Evolutionary conservation across 176 grass and related monocot species (phyloP), one percentile per base, ranked within the genome.

Genomic region (Carex cristatella): DNA sequence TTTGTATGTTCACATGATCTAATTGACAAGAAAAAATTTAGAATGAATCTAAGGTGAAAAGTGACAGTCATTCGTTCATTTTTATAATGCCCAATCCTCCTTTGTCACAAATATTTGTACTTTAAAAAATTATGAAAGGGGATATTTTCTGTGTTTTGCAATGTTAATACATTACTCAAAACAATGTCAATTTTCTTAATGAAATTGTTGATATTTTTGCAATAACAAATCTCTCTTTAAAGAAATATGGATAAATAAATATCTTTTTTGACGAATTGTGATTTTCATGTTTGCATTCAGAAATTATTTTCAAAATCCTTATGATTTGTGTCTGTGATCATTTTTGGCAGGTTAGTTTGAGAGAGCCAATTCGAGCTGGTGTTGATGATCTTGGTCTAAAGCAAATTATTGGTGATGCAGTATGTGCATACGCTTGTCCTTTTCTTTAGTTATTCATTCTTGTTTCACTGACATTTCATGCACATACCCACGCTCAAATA

Each of bases 291-390:
- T 27, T 38, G 32, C 46, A 23, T 54, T 35, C 28, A 59, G 51
- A 59, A 56, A 11, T 61, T 66, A 66, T 66, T 66, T 35, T 66
- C 0, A 35, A 32, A 35, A 66, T 66, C 64, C 13, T 66, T 38
- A 49, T 73, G 18, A 13, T 89, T 46, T 89, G 64, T 87, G 12
- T 48, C 33, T 30, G 2, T 73, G 58, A 53, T 73, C 31, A 81
- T 59, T 61, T 86, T 97, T 7, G 90, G 67, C 86, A 98, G 95
- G 92, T 98, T 59, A 98, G 95, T 86, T 89, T 98, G 79, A 94
- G 92, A 91, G 92, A 91, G 51, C 92, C 92, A 55, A 90, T 91
- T 54, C 89, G 91, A 31, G 70, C 78, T 83, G 95, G 95, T 70
- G 70, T 94, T 48, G 88, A 98, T 81, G 85, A 98, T 23, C 79